Conservation (phyloP, 2,329 filamentous ascomycete species). For the Fusarium napiforme region DNA sequence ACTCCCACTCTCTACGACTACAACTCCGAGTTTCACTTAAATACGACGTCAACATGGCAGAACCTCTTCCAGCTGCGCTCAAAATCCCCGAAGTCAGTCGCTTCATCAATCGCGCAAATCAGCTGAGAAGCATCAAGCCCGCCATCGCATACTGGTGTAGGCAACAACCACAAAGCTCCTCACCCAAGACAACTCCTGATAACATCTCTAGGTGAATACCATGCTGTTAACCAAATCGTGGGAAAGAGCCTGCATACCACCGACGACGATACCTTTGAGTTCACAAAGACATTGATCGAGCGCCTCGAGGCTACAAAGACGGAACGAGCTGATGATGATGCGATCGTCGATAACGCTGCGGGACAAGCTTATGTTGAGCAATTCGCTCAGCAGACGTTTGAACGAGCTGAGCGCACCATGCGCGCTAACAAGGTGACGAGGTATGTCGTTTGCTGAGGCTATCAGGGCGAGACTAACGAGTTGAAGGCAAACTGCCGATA, state of each 20-base stretch:
- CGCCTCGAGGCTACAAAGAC: constrained; percentile 75
- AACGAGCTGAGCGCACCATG: constrained; percentile 83
- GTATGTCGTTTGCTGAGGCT: constrained; percentile 54
- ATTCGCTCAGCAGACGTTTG: constrained; percentile 90
- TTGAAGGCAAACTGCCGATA: constrained; percentile 86
- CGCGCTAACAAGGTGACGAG: constrained; percentile 84
- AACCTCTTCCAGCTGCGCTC: constrained; percentile 60
- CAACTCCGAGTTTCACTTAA: too few species aligned
- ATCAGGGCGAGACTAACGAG: not conserved
- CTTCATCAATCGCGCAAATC: constrained; percentile 83
- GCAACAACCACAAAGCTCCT: constrained; percentile 34
- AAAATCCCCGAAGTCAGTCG: constrained; percentile 84
- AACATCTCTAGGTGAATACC: constrained; percentile 77
- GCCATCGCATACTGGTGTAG: constrained; percentile 97
- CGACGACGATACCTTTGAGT: constrained; percentile 81
- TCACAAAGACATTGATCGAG: constrained; percentile 88
- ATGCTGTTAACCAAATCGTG: constrained; percentile 92
- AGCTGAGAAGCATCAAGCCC: constrained; percentile 86
- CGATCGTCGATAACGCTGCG: constrained; percentile 84
- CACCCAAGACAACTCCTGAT: not conserved
- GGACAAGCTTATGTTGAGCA: constrained; percentile 94
- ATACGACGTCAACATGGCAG: constrained; percentile 69
- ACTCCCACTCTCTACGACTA: not conserved
- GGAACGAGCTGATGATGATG: constrained; percentile 80
- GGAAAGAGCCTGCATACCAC: constrained; percentile 79